Percentiles rank a stretch among this genome's conserved stretches.
Conservation (phyloP, 805 yeast genomes). For the Martiniozyma abietophila region DNA sequence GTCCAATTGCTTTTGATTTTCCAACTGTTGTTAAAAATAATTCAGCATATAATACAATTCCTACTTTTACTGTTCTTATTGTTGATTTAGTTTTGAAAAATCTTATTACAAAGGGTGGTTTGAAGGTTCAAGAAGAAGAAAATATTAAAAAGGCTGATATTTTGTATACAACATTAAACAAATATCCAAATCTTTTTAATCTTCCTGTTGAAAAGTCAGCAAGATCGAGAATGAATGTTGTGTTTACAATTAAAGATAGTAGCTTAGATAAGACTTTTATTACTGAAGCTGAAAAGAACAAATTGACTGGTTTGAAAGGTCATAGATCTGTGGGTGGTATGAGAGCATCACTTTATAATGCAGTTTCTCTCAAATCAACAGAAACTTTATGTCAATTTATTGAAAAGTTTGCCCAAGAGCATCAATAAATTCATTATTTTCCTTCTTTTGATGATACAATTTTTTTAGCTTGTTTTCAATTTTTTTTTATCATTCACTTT, state of each 20-base stretch:
- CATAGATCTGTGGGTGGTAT: slow-evolving; percentile 97
- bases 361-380: slow-evolving; percentile 58
- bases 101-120: slow-evolving; percentile 63
- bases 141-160: slow-evolving; percentile 54
- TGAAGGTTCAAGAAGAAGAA: slow-evolving; percentile 45
- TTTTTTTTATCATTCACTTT: background rate
- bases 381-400: slow-evolving; percentile 48
- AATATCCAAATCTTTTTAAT: slow-evolving; percentile 53
- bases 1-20: slow-evolving; percentile 84
- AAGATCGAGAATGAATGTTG: slow-evolving; percentile 90
- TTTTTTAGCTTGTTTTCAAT: background rate
- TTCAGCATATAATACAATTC: slow-evolving; percentile 92
- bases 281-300: slow-evolving; percentile 48
- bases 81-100: slow-evolving; percentile 67
- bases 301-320: slow-evolving; percentile 79
- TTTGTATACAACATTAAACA: slow-evolving; percentile 58
- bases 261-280: slow-evolving; percentile 59
- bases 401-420: slow-evolving; percentile 45
- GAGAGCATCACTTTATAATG: slow-evolving; percentile 88
- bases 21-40: slow-evolving; percentile 81
- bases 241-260: slow-evolving; percentile 63
- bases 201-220: slow-evolving; percentile 53
- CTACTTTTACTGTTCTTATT: slow-evolving; percentile 84
- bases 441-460: background rate
- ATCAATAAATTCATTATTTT: slow-evolving; percentile 12